These are phyloP conservation scores for Lanmaoa pseudosensibilis DNA, from an alignment of 768 basidiomycete genomes.

Conservation along the genomic window DNA sequence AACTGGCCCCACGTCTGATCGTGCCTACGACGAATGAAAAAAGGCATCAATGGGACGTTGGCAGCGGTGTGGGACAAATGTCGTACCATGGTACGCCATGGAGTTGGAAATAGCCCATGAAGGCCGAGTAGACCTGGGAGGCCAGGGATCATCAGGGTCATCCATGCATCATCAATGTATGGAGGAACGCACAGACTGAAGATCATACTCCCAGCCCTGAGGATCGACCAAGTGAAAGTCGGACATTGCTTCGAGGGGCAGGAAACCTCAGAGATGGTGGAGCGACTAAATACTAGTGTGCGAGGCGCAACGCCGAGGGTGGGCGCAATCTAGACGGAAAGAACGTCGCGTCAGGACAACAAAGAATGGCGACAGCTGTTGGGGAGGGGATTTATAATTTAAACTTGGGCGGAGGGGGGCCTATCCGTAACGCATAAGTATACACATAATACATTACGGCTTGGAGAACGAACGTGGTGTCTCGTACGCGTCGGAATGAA, in stretches of 20 bases:
- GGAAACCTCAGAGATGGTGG: background rate
- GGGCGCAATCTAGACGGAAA: background rate
- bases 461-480: slow-evolving; percentile 8
- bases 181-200: slow-evolving; percentile 61
- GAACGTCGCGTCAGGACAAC: background rate
- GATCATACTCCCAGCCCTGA: slow-evolving; percentile 76
- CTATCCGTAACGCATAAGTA: slow-evolving; percentile 19
- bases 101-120: slow-evolving; percentile 76
- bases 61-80: background rate
- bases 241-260: slow-evolving; percentile 40
- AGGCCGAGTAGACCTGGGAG: slow-evolving; percentile 65
- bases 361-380: background rate
- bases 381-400: slow-evolving; percentile 8
- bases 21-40: slow-evolving; percentile 47
- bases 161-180: background rate
- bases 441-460: slow-evolving; percentile 17
- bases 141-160: background rate
- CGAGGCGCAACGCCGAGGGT: background rate
- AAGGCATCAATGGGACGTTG: background rate
- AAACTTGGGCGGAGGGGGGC: slow-evolving; percentile 3
- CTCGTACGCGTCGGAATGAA: slow-evolving; percentile 17
- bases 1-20: slow-evolving; percentile 78
- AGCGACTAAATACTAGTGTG: background rate
- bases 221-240: slow-evolving; percentile 76
- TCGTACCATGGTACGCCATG: slow-evolving; percentile 65